Evolutionary conservation across 1,139 yeast species (phyloP).

Genomic region (Hemisphaericaspora xylofermentans): DNA sequence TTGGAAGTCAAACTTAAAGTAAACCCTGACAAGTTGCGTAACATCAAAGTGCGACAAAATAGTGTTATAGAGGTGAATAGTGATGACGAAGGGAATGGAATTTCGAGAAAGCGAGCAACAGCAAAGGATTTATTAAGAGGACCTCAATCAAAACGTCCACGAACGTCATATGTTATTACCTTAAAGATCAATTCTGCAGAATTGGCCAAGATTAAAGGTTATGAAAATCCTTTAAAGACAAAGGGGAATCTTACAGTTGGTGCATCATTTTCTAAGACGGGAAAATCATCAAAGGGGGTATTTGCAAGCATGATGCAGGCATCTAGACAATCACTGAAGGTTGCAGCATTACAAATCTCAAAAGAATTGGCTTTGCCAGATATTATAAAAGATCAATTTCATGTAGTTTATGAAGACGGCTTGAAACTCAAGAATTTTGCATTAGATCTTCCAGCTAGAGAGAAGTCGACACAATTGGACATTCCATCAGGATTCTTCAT

Average conservation of each 20-base stretch:
- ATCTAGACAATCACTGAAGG: constrained; percentile 17
- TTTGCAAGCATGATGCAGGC: constrained; percentile 31
- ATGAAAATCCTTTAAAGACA: constrained; percentile 33
- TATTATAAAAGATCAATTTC: constrained; percentile 20
- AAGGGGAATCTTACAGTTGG: constrained; percentile 19
- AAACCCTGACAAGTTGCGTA: neutral
- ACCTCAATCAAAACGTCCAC: neutral
- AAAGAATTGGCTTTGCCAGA: constrained; percentile 24
- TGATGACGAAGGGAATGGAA: neutral
- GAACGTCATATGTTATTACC: constrained; percentile 19
- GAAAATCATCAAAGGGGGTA: constrained; percentile 8
- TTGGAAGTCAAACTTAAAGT: constrained; percentile 4
- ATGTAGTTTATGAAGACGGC: constrained; percentile 16
- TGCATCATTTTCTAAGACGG: neutral
- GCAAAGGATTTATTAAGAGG: constrained; percentile 15
- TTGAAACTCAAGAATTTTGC: neutral
- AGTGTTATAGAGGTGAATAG: neutral
- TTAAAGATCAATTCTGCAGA: constrained; percentile 26
- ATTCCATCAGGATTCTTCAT: too few relatives aligned
- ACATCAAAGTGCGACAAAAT: neutral
- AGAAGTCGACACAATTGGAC: too few relatives aligned
- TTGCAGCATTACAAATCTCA: constrained; percentile 24
- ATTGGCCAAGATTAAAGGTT: constrained; percentile 26
- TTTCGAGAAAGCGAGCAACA: constrained; percentile 9
- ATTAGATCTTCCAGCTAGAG: neutral